These are phyloP conservation scores for Waltergamsia citrina DNA, from an alignment of 2,329 filamentous ascomycete species.

Conservation along the genomic window DNA sequence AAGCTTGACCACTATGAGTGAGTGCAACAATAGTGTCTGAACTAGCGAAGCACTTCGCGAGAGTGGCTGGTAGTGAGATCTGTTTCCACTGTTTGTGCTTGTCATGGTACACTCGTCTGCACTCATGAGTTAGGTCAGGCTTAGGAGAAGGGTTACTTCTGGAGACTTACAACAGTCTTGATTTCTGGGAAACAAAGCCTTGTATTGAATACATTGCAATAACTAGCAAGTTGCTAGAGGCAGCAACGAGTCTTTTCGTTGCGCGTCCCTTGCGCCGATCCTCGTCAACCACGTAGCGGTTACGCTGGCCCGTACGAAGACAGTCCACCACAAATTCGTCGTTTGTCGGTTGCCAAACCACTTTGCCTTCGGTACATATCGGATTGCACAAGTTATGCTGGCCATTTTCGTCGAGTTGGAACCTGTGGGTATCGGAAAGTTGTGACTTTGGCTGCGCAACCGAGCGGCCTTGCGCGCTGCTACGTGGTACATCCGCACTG, in stretches of 20 bases:
- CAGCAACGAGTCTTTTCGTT: no score
- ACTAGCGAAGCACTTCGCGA: background rate
- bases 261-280: background rate
- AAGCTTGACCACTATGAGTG: background rate
- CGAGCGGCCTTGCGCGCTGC: no score
- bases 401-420: no score
- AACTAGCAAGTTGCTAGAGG: no score
- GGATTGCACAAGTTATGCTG: no score
- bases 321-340: background rate
- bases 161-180: no score
- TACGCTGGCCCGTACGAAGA: background rate
- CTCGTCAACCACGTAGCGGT: background rate
- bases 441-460: no score
- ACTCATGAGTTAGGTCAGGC: background rate
- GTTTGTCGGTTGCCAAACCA: background rate
- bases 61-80: background rate
- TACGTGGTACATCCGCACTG: no score
- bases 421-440: no score
- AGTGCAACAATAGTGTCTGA: background rate
- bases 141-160: no score
- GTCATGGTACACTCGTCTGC: slow-evolving; percentile 1
- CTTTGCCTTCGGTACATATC: background rate
- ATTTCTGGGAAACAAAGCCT: no score
- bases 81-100: background rate
- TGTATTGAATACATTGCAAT: no score